A percentile compares a stretch with the other conserved stretches of the same genome.
These are phyloP conservation scores for Orbilia ellipsospora DNA, from an alignment of 2,329 filamentous ascomycete genomes.

Conservation along the genomic window DNA sequence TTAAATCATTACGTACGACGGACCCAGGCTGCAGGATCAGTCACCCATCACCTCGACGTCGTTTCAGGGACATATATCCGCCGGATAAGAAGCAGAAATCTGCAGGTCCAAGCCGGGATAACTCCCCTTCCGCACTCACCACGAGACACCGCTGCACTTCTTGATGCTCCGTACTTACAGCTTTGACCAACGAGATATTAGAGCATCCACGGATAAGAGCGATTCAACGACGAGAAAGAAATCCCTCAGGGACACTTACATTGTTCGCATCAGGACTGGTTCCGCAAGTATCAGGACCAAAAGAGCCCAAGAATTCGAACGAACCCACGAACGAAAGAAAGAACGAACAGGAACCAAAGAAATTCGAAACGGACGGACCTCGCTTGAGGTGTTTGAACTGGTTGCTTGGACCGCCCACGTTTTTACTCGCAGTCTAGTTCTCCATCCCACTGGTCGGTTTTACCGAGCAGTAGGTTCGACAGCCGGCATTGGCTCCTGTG, in stretches of 20 bases:
- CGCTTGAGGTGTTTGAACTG: constrained; percentile 16
- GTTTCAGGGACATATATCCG: constrained; percentile 56
- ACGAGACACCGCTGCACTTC: constrained; percentile 51
- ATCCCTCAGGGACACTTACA: constrained; percentile 39
- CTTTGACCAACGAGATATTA: background rate
- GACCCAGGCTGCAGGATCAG: constrained; percentile 52
- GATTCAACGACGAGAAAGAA: constrained; percentile 28
- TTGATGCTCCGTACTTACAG: constrained; percentile 19
- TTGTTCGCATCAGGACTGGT: background rate
- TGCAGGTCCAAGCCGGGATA: constrained; percentile 56
- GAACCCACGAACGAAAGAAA: constrained; percentile 15
- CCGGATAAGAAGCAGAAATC: constrained; percentile 55
- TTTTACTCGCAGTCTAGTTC: background rate
- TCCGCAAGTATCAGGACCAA: background rate
- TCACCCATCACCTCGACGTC: constrained; percentile 39
- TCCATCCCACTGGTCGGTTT: constrained; percentile 16
- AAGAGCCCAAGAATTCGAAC: constrained; percentile 5
- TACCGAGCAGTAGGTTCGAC: constrained; percentile 31
- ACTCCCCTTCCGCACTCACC: constrained; percentile 51
- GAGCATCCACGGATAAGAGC: background rate
- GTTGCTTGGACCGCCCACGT: constrained; percentile 8
- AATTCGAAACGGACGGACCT: constrained; percentile 8
- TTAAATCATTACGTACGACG: constrained; percentile 39
- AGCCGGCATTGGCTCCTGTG: constrained; percentile 11
- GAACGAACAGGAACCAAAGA: too few relatives aligned